phyloP scores from a whole-genome alignment of 2,329 filamentous ascomycete genomes.

The Clonostachys sp. region DNA sequence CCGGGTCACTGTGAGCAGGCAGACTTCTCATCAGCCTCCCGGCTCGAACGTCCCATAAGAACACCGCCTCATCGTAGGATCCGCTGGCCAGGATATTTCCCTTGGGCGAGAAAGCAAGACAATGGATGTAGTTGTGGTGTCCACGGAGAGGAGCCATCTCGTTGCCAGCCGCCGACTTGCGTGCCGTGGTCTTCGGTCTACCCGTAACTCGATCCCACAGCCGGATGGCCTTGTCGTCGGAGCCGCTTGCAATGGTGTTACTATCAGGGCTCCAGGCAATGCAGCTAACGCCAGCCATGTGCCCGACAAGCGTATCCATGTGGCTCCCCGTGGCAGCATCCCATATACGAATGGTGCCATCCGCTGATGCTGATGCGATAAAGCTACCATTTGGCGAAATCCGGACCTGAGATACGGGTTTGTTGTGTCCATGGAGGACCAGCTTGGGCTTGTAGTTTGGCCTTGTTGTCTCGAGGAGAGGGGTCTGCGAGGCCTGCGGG shows the following conservation, averaged over 20 bases:
- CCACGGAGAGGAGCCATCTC: slow-evolving; percentile 63
- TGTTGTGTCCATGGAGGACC: slow-evolving; percentile 71
- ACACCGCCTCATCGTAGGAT: slow-evolving; percentile 95
- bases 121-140: slow-evolving; percentile 96
- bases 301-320: slow-evolving; percentile 85
- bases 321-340: slow-evolving; percentile 71
- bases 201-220: slow-evolving; percentile 77
- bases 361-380: slow-evolving; percentile 87
- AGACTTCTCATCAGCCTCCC: slow-evolving; percentile 84
- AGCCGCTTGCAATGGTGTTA: slow-evolving; percentile 81
- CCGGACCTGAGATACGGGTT: slow-evolving; percentile 76
- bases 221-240: slow-evolving; percentile 93
- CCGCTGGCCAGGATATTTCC: slow-evolving; percentile 95
- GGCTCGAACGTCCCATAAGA: slow-evolving; percentile 91
- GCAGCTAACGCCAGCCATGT: slow-evolving; percentile 87
- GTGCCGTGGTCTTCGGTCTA: slow-evolving; percentile 43
- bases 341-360: slow-evolving; percentile 91
- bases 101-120: slow-evolving; percentile 92
- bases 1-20: slow-evolving; percentile 92
- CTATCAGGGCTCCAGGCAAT: slow-evolving; percentile 94
- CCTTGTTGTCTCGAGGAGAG: slow-evolving; percentile 24
- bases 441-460: slow-evolving; percentile 68
- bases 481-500: slow-evolving; percentile 16
- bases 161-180: slow-evolving; percentile 24
- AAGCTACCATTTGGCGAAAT: slow-evolving; percentile 88